Conservation (phyloP, 179 eudicot species). For the Amaranthus tricolor region DNA sequence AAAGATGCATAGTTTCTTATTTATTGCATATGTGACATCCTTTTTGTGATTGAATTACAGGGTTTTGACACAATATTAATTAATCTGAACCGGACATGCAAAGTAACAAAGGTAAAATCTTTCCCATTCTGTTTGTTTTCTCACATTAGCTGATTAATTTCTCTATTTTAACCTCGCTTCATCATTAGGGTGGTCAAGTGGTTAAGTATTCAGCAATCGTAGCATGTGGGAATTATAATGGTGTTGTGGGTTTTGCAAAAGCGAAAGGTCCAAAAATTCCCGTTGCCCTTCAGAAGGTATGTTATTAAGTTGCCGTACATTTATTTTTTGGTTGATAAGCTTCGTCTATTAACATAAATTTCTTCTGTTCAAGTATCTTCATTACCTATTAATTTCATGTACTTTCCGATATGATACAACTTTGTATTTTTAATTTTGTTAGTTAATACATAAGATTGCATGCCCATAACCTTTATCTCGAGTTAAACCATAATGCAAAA, state of each 20-base stretch:
- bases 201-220: slow-evolving; percentile 68
- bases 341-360: not conserved
- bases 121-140: slow-evolving; percentile 17
- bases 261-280: slow-evolving; percentile 81
- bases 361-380: too few relatives aligned
- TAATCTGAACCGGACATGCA: slow-evolving; percentile 71
- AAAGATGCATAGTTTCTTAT: not conserved
- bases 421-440: not conserved
- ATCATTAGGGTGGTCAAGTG: slow-evolving; percentile 78
- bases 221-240: slow-evolving; percentile 93
- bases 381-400: not conserved
- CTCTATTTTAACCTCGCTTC: slow-evolving; percentile 6
- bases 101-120: slow-evolving; percentile 76
- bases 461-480: not conserved
- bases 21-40: not conserved
- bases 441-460: not conserved
- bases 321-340: not conserved
- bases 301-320: not conserved
- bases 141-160: slow-evolving; percentile 12
- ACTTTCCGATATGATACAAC: not conserved
- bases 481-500: too few relatives aligned
- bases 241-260: slow-evolving; percentile 83
- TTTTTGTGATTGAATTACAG: slow-evolving; percentile 39
- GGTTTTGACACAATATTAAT: slow-evolving; percentile 83
- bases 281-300: slow-evolving; percentile 83